Evolutionary conservation across 805 yeast genomes (phyloP).

Genomic region (Starmerella scarabaei): DNA sequence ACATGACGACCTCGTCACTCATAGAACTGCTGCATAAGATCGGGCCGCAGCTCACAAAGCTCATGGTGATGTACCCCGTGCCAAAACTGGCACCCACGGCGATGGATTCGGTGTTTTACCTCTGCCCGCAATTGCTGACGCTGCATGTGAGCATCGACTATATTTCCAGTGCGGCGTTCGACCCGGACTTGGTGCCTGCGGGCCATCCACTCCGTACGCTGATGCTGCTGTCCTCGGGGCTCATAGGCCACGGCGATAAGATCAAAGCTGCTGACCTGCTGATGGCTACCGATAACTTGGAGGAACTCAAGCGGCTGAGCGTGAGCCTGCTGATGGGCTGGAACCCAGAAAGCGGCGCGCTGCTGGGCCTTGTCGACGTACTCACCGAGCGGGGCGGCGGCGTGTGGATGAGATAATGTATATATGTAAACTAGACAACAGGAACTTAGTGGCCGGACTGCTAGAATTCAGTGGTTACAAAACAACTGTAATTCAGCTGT

Average conservation of each 20-base stretch:
- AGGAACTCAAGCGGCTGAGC: slow-evolving; percentile 47
- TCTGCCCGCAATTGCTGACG: slow-evolving; percentile 59
- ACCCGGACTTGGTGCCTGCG: slow-evolving; percentile 26
- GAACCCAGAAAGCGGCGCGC: slow-evolving; percentile 44
- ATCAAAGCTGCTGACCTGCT: slow-evolving; percentile 82
- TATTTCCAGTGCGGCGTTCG: slow-evolving; percentile 36
- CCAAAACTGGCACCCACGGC: slow-evolving; percentile 60
- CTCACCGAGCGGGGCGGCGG: slow-evolving; percentile 70
- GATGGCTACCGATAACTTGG: slow-evolving; percentile 72
- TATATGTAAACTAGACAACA: neutral
- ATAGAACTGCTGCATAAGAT: slow-evolving; percentile 46
- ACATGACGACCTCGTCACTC: slow-evolving; percentile 51
- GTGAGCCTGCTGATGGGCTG: slow-evolving; percentile 75
- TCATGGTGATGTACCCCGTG: slow-evolving; percentile 77
- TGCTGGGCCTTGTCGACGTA: slow-evolving; percentile 49
- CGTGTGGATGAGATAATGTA: slow-evolving; percentile 14
- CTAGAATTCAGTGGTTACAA: no score
- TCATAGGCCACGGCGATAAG: slow-evolving; percentile 64
- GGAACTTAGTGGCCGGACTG: no score
- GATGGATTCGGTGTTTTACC: slow-evolving; percentile 55
- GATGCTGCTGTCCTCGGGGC: slow-evolving; percentile 72
- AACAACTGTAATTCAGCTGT: no score
- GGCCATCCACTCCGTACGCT: slow-evolving; percentile 45
- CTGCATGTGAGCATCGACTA: slow-evolving; percentile 74
- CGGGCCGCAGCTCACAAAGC: slow-evolving; percentile 50